phyloP scores from a whole-genome alignment of 2,329 filamentous ascomycete genomes.

The Arthrobotrys conoides region DNA sequence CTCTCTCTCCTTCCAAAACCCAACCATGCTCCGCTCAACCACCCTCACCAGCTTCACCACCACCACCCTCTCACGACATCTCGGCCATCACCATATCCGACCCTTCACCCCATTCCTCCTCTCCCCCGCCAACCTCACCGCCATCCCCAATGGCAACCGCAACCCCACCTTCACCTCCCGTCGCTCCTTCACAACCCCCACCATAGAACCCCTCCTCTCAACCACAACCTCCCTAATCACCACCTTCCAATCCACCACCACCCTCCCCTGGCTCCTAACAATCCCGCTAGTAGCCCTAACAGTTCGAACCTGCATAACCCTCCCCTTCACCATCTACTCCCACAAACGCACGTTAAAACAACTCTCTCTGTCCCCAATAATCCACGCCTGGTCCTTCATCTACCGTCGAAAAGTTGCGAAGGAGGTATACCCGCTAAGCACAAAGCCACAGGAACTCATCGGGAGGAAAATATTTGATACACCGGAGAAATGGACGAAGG shows the following conservation, averaged over 20 bases:
- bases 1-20: not conserved
- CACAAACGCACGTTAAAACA: constrained; percentile 58
- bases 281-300: constrained; percentile 62
- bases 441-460: constrained; percentile 13
- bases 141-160: not conserved
- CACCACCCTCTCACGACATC: constrained; percentile 26
- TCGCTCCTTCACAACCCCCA: constrained; percentile 35
- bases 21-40: constrained; percentile 48
- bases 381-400: constrained; percentile 59
- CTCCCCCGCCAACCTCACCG: not conserved
- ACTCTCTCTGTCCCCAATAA: constrained; percentile 60
- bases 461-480: constrained; percentile 40
- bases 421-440: constrained; percentile 5
- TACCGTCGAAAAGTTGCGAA: constrained; percentile 36
- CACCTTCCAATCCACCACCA: constrained; percentile 61
- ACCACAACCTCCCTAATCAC: constrained; percentile 58
- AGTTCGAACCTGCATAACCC: constrained; percentile 61
- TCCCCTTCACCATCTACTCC: constrained; percentile 62
- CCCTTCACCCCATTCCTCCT: constrained; percentile 14
- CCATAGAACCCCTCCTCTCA: constrained; percentile 17
- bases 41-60: not conserved
- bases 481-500: constrained; percentile 60
- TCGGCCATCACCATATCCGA: constrained; percentile 42
- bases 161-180: constrained; percentile 15
- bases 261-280: constrained; percentile 62